These are phyloP conservation scores for Echinosophora koreensis DNA, from an alignment of 306 rosid species.

Conservation along the genomic window DNA sequence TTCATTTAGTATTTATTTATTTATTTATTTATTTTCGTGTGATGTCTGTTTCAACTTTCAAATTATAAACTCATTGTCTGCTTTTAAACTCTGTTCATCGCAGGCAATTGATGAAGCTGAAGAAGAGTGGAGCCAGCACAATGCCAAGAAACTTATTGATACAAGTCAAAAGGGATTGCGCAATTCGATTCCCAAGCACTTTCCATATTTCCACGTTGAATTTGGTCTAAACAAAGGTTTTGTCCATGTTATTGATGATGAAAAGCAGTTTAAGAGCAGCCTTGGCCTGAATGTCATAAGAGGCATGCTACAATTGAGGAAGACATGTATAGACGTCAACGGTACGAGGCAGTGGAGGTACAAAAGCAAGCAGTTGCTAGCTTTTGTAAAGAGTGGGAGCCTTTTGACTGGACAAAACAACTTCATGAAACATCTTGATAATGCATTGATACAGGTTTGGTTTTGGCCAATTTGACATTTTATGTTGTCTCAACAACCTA, in stretches of 20 bases:
- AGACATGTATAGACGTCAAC: slow-evolving; percentile 81
- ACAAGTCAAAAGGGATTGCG: slow-evolving; percentile 83
- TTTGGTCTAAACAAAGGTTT: slow-evolving; percentile 82
- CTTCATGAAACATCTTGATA: slow-evolving; percentile 52
- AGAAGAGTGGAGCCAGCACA: slow-evolving; percentile 95
- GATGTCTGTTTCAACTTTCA: neutral
- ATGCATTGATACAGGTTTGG: neutral
- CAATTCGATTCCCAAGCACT: slow-evolving; percentile 77
- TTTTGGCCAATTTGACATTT: neutral
- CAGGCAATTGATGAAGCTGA: slow-evolving; percentile 97
- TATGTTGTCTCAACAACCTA: neutral
- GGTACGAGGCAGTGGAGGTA: slow-evolving; percentile 59
- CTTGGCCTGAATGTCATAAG: slow-evolving; percentile 84
- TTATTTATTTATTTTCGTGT: neutral
- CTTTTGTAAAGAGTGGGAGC: slow-evolving; percentile 72
- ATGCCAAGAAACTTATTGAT: slow-evolving; percentile 85
- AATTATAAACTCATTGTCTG: neutral
- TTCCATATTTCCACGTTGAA: slow-evolving; percentile 89
- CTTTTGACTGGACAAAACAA: slow-evolving; percentile 88
- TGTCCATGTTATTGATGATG: slow-evolving; percentile 91
- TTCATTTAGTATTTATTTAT: neutral
- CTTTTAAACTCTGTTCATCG: slow-evolving; percentile 31
- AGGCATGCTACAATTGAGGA: slow-evolving; percentile 83
- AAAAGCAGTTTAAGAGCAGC: slow-evolving; percentile 67
- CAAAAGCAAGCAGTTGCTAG: slow-evolving; percentile 78